Base-by-base conservation (phyloP, 768 basidiomycete genomes). In the Russula sp. region DNA sequence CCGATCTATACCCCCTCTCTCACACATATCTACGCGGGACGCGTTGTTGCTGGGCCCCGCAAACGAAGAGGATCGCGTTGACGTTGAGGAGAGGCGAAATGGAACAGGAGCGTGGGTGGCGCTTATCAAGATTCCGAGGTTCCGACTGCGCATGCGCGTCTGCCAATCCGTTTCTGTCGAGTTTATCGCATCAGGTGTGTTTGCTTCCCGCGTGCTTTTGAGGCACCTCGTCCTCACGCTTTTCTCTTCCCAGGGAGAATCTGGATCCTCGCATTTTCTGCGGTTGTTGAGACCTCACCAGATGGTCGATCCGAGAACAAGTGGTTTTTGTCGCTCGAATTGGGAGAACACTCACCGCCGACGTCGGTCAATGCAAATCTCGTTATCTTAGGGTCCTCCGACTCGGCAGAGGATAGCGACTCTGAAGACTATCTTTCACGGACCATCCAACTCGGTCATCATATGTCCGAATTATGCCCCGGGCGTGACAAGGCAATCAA, bases 111-210 rank as follows among this genome's bases (percentile, higher is more conserved):
- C 78, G 0, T 90, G 89, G 60, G 77, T 76, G 0, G 82, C 77
- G 5, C 71, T 76, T 32, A 78, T 87, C 58, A 74, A 73, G 29
- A 76, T 85, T 18, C 76, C 78, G 22, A 75, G 80, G 51, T 90
- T 88, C 70, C 84, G 87, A 69, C 83, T 82, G 67, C 77, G 88
- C 16, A 85, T 90, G 86, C 75, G 82, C 16, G 79, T 88, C 13
- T 77, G 81, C 18, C 79, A 80, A 58, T 63, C 74, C n/a, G 78
- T 89, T 38, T 67, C 65, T 2, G 68, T 87, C 14, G 87, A 90
- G 61, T 89, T 89, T 63, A 84, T 89, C 59, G 86, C 87, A 2
- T 72, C 77, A 72, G 78, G 81, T 79, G 56, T 11, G 73, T n/a
- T 14, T 20, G 43, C 7, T 38, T 46, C 42, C 7, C 41, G 29